Conservation (phyloP, 495 filamentous ascomycete species). For the Viridothelium virens region DNA sequence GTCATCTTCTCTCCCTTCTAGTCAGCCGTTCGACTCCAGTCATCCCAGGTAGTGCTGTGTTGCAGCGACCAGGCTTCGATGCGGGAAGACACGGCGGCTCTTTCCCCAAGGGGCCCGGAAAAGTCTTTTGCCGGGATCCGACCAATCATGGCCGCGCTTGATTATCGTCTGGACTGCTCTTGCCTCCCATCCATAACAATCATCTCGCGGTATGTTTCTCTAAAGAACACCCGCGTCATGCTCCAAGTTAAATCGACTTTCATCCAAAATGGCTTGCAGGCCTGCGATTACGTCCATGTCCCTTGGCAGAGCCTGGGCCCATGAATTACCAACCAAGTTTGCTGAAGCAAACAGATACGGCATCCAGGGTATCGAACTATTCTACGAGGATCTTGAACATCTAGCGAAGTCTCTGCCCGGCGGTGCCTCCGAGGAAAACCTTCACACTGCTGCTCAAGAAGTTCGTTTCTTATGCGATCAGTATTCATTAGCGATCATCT, state of each 20-base stretch:
- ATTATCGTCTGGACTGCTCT: not conserved
- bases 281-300: slow-evolving; percentile 55
- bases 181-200: not conserved
- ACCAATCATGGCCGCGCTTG: not conserved
- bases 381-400: slow-evolving; percentile 69
- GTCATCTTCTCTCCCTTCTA: not conserved
- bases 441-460: slow-evolving; percentile 50
- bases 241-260: too few species aligned
- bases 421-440: slow-evolving; percentile 27
- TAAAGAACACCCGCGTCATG: too few species aligned
- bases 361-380: slow-evolving; percentile 66
- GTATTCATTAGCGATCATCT: slow-evolving; percentile 54
- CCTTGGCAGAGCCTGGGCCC: slow-evolving; percentile 57
- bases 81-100: too few species aligned
- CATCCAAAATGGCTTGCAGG: slow-evolving; percentile 28
- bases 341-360: slow-evolving; percentile 56
- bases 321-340: slow-evolving; percentile 57
- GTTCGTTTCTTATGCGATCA: slow-evolving; percentile 50
- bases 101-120: not conserved
- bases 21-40: not conserved
- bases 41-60: not conserved
- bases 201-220: not conserved
- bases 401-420: slow-evolving; percentile 38
- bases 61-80: too few species aligned
- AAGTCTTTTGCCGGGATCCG: not conserved